Evolutionary conservation across 768 basidiomycete species (phyloP).

Genomic region (Leccinum uliginosum): DNA sequence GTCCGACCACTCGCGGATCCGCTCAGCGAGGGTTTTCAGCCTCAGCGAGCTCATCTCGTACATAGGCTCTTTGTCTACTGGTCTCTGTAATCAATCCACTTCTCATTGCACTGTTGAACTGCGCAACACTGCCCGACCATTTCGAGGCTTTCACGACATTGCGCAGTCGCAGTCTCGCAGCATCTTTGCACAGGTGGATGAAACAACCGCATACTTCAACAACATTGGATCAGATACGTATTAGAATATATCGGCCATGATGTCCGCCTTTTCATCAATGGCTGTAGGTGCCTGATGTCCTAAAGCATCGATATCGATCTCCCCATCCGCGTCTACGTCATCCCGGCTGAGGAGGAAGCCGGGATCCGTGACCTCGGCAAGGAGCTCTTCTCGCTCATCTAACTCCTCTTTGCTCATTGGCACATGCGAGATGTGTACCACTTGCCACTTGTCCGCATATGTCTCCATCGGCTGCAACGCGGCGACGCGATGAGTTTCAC

Average conservation of each 20-base stretch:
- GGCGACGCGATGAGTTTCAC: neutral
- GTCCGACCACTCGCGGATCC: neutral
- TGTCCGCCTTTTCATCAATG: constrained; percentile 40
- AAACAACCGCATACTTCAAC: neutral
- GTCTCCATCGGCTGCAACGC: constrained; percentile 56
- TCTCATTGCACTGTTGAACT: neutral
- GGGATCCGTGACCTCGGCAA: constrained; percentile 75
- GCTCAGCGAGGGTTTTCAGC: neutral
- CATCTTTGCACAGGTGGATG: neutral
- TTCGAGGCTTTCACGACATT: neutral
- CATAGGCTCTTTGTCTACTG: neutral
- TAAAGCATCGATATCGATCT: constrained; percentile 50
- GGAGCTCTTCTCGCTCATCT: constrained; percentile 71
- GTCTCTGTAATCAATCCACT: neutral
- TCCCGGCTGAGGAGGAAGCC: constrained; percentile 43
- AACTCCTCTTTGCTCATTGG: constrained; percentile 71
- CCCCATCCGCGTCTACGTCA: constrained; percentile 60
- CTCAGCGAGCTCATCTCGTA: neutral
- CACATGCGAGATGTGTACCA: constrained; percentile 68
- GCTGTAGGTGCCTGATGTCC: constrained; percentile 50
- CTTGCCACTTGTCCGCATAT: constrained; percentile 78
- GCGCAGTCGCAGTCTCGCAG: neutral
- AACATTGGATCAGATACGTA: neutral
- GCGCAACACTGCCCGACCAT: neutral
- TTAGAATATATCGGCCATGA: constrained; percentile 34